Conservation (phyloP, 2,329 filamentous ascomycete genomes). For the Microdochium nivale region DNA sequence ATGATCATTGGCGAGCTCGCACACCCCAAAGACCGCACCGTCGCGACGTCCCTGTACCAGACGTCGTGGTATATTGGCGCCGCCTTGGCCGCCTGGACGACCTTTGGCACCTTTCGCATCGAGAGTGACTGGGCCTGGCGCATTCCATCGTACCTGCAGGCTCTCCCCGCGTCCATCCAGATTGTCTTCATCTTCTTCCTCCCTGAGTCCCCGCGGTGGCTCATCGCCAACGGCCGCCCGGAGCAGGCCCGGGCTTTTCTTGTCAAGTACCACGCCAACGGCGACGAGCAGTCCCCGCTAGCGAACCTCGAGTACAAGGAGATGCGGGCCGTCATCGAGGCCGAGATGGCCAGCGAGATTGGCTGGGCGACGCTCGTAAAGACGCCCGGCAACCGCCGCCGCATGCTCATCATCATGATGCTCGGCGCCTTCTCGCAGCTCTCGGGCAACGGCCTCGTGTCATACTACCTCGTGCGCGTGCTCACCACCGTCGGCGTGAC, state of each 20-base stretch:
- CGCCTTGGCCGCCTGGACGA: slow-evolving; percentile 45
- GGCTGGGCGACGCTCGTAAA: background rate
- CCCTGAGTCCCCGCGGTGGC: background rate
- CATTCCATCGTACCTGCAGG: background rate
- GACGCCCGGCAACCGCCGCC: background rate
- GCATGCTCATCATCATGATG: background rate
- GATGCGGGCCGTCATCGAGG: slow-evolving; percentile 3
- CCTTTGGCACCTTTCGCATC: slow-evolving; percentile 27
- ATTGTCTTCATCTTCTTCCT: background rate
- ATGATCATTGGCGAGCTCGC: background rate
- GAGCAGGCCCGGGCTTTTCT: background rate
- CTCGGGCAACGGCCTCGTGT: background rate
- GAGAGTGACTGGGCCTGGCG: slow-evolving; percentile 16
- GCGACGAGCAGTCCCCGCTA: slow-evolving; percentile 33
- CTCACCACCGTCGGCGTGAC: slow-evolving; percentile 5
- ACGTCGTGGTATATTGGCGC: slow-evolving; percentile 31
- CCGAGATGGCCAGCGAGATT: background rate
- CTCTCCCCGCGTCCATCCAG: background rate
- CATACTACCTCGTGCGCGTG: background rate
- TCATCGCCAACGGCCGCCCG: background rate
- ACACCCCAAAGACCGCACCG: background rate
- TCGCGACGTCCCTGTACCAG: background rate
- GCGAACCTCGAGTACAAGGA: slow-evolving; percentile 26
- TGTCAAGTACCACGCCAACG: slow-evolving; percentile 32
- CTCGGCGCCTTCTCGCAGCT: background rate